phyloP scores from a whole-genome alignment of 2,329 filamentous ascomycete genomes.

The Sporothrix pseudoabietina region DNA sequence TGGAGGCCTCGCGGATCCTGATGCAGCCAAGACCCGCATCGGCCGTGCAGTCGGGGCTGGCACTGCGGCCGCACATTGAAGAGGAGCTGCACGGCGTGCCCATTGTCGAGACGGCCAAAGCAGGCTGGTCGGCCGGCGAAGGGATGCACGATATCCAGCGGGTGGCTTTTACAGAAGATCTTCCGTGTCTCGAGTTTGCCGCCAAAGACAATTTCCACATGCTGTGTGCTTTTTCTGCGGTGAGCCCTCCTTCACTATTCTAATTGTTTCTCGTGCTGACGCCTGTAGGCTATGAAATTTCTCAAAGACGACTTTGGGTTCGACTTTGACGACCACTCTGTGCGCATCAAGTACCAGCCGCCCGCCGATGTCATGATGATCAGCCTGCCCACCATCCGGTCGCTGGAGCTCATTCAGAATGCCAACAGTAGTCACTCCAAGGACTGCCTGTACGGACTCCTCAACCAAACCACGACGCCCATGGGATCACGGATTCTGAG shows the following conservation, averaged over 20 bases:
- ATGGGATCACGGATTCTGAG: constrained; percentile 86
- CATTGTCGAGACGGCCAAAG: constrained; percentile 65
- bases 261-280: constrained; percentile 31
- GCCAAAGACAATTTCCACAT: constrained; percentile 84
- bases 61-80: constrained; percentile 30
- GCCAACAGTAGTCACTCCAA: constrained; percentile 74
- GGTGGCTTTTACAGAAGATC: constrained; percentile 77
- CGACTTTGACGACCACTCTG: constrained; percentile 74
- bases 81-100: constrained; percentile 45
- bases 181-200: constrained; percentile 77
- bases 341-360: constrained; percentile 83
- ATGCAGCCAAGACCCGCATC: constrained; percentile 67
- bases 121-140: constrained; percentile 78
- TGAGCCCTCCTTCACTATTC: constrained; percentile 48
- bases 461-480: constrained; percentile 82
- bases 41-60: constrained; percentile 71
- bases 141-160: constrained; percentile 77
- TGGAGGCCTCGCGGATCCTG: constrained; percentile 77
- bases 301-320: constrained; percentile 70
- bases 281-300: constrained; percentile 71
- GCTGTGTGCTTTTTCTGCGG: constrained; percentile 81
- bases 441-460: constrained; percentile 78
- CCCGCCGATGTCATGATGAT: constrained; percentile 96
- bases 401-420: constrained; percentile 89
- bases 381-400: constrained; percentile 81